A percentile compares a stretch with the other conserved stretches of the same genome.
Evolutionary conservation across 1,284 basidiomycete genomes (phyloP).

Genomic region (Porodaedalea pini): DNA sequence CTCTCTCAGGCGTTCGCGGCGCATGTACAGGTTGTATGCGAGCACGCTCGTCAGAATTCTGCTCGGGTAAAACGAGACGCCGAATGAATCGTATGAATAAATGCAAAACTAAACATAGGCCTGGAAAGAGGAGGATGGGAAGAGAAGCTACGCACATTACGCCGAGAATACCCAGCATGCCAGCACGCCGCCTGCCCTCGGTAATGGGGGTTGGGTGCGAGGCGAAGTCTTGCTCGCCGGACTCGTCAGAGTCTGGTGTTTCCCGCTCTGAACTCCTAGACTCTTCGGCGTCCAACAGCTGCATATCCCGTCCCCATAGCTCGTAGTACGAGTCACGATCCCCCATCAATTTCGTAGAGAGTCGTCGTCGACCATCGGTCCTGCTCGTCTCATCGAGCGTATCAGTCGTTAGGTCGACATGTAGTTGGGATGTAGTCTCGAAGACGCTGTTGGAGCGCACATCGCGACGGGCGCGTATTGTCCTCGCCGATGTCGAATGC

Average conservation of each 20-base stretch:
- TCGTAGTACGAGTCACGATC: neutral
- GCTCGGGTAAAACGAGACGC: neutral
- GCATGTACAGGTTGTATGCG: neutral
- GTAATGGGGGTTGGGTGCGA: neutral
- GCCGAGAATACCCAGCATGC: conserved; percentile 1
- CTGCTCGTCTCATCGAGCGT: neutral
- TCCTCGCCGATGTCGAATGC: neutral
- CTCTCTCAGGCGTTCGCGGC: neutral
- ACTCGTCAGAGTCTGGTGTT: neutral
- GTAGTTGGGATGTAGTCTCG: neutral
- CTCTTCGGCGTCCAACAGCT: neutral
- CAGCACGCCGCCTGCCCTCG: neutral
- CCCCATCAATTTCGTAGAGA: neutral
- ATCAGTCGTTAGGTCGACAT: neutral
- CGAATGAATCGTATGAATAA: neutral
- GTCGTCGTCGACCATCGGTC: neutral
- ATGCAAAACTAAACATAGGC: neutral
- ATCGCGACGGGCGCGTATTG: neutral
- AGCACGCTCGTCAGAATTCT: neutral
- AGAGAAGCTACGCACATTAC: conserved; percentile 6
- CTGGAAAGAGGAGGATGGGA: neutral
- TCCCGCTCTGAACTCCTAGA: too few relatives aligned
- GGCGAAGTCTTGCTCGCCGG: neutral
- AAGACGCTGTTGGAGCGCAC: neutral
- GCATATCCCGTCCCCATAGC: neutral